Percentiles rank a stretch among this genome's conserved stretches.
These are phyloP conservation scores for Colletotrichum sp. DNA, from an alignment of 2,329 filamentous ascomycete genomes.

Conservation along the genomic window DNA sequence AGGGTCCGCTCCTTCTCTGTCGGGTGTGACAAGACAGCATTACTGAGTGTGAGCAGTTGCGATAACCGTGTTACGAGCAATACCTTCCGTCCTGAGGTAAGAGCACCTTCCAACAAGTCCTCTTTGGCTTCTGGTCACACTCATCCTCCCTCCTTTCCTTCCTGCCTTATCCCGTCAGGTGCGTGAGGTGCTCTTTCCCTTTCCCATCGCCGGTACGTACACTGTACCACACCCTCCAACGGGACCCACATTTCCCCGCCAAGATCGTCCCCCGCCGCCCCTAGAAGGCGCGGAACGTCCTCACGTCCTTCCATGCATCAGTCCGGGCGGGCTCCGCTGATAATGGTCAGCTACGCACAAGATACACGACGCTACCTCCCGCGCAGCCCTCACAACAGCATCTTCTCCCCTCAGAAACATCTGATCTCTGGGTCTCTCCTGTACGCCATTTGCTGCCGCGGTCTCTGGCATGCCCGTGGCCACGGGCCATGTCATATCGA, in stretches of 20 bases:
- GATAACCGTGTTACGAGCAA: not conserved
- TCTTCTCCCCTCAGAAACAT: not conserved
- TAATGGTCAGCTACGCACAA: not conserved
- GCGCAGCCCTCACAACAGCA: not conserved
- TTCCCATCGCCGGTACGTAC: not conserved
- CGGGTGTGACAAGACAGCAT: not conserved
- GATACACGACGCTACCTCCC: constrained; percentile 1
- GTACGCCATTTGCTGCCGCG: not conserved
- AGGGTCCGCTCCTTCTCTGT: not conserved
- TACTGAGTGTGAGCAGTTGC: not conserved
- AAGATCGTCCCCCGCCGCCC: constrained; percentile 1
- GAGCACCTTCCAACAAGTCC: not conserved
- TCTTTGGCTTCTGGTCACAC: not conserved
- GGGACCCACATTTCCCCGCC: not conserved
- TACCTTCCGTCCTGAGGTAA: not conserved
- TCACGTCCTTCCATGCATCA: constrained; percentile 20
- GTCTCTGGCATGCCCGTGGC: not conserved
- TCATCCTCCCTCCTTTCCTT: not conserved
- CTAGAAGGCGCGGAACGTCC: constrained; percentile 19
- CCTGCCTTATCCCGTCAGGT: not conserved
- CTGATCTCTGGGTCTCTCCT: not conserved
- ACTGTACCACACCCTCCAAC: not conserved
- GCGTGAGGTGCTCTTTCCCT: not conserved
- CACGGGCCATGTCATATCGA: not conserved
- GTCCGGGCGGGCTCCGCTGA: constrained; percentile 15